A percentile compares a stretch with the other conserved stretches of the same genome.
Evolutionary conservation across 2,329 filamentous ascomycete species (phyloP).

Genomic region (Fusarium sp.): DNA sequence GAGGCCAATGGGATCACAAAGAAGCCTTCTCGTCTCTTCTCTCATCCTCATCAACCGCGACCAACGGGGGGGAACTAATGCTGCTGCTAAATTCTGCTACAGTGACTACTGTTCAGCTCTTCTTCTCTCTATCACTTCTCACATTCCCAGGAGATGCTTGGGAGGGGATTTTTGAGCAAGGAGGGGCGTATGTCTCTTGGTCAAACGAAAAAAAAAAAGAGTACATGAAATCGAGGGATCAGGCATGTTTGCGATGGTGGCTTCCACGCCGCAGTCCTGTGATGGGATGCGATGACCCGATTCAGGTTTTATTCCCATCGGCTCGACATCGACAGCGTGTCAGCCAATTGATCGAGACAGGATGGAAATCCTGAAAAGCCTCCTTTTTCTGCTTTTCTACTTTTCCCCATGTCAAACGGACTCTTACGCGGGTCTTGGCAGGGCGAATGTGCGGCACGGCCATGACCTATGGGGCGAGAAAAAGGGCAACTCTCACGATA

Average conservation of each 20-base stretch:
- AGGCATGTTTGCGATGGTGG: constrained; percentile 33
- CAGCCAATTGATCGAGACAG: constrained; percentile 18
- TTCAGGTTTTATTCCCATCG: constrained; percentile 22
- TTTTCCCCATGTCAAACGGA: constrained; percentile 1
- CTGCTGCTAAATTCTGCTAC: constrained; percentile 20
- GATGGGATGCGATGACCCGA: constrained; percentile 24
- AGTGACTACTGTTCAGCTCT: constrained; percentile 10
- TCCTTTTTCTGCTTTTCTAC: constrained; percentile 6
- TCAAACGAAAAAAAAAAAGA: not conserved
- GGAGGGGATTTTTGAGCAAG: not conserved
- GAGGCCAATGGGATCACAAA: constrained; percentile 18
- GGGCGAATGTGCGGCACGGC: constrained; percentile 17
- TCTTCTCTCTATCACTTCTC: constrained; percentile 26
- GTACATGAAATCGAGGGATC: constrained; percentile 8
- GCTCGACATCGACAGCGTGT: constrained; percentile 25
- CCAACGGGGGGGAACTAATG: constrained; percentile 29
- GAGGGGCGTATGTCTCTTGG: constrained; percentile 4
- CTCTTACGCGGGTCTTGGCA: constrained; percentile 17
- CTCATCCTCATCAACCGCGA: constrained; percentile 2
- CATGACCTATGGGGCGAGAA: constrained; percentile 14
- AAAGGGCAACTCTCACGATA: constrained; percentile 13
- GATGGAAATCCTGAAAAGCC: constrained; percentile 18
- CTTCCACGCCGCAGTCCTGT: constrained; percentile 18
- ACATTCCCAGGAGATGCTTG: constrained; percentile 23
- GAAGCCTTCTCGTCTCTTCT: constrained; percentile 35